Evolutionary conservation across 805 yeast species (phyloP), one percentile per base, ranked within the genome.

Genomic region (Sugiyamaella smithiae): DNA sequence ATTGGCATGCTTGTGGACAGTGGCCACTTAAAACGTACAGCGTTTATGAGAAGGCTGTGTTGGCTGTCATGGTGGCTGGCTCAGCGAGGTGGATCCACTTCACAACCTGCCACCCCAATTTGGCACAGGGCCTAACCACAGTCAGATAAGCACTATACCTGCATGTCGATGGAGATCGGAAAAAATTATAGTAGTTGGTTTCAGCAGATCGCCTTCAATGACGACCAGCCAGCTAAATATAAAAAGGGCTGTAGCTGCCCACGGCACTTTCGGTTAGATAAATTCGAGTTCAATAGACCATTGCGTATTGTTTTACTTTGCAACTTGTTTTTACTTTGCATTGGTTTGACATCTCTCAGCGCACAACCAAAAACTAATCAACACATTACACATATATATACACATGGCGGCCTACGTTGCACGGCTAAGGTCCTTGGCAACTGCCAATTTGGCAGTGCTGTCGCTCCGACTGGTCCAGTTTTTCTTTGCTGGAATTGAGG

Each of bases 401-500:
- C 29, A 26, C 9, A 33, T 35, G 47, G 47, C 47, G 16, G 37
- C 17, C 24, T 45, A 45, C 46, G 20, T 23, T 9, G 45, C 48
- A 24, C 45, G 44, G 29, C 29, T 59, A 40, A 46, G 46, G 48
- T 55, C 60, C 3, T 51, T 60, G 46, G 59, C 61, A 14, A 55
- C 62, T 11, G 56, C 55, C 50, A 61, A 61, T 56, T 48, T 61
- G 45, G 46, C 54, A 26, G 52, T 57, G 24, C 51, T 61, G 41
- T 42, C 51, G 16, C 42, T 61, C 36, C 45, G 65, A 28, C 56
- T 61, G 46, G 53, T 61, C 23, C 61, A 61, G 51, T 57, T 60
- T 43, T 61, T 61, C 53, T 61, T 61, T 43, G 64, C 62, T 23
- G 65, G 65, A 8, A 41, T 61, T 16, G 59, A 57, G 12, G 51